Conservation (phyloP, 495 filamentous ascomycete genomes). For the Hypoxylon fragiforme region DNA sequence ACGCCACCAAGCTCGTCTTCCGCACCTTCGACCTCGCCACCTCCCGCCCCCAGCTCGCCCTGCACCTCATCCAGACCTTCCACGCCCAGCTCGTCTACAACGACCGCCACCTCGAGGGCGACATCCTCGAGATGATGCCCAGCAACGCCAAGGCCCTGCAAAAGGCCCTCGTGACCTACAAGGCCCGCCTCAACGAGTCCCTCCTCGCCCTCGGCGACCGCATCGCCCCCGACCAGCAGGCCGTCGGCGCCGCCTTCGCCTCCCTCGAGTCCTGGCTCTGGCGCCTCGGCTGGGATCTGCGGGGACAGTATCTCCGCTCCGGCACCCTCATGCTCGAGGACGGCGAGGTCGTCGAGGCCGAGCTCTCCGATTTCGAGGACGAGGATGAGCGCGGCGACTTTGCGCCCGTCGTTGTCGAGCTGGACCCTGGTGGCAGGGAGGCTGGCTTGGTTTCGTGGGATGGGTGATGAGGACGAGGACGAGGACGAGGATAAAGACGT, state of each 20-base stretch:
- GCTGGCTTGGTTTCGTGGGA: slow-evolving; percentile 52
- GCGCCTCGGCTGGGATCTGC: slow-evolving; percentile 51
- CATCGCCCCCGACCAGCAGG: slow-evolving; percentile 39
- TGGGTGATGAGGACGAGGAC: not conserved
- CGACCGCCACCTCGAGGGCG: slow-evolving; percentile 61
- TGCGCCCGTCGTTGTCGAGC: slow-evolving; percentile 78
- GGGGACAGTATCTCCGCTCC: slow-evolving; percentile 39
- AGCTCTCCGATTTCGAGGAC: slow-evolving; percentile 72
- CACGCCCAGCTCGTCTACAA: slow-evolving; percentile 72
- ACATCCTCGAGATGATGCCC: slow-evolving; percentile 56
- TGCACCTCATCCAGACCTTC: slow-evolving; percentile 62
- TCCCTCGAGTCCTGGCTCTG: slow-evolving; percentile 51
- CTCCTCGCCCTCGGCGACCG: slow-evolving; percentile 35
- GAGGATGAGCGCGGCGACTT: slow-evolving; percentile 88
- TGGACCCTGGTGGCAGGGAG: slow-evolving; percentile 57
- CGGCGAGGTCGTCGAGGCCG: slow-evolving; percentile 77
- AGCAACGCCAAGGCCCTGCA: slow-evolving; percentile 39
- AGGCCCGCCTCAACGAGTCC: slow-evolving; percentile 44
- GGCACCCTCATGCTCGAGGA: slow-evolving; percentile 73
- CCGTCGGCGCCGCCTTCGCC: slow-evolving; percentile 43
- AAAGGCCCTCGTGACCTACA: slow-evolving; percentile 47
- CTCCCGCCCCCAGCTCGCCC: slow-evolving; percentile 60
- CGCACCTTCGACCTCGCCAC: slow-evolving; percentile 65
- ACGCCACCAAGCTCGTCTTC: slow-evolving; percentile 67
- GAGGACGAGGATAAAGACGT: not conserved